Conservation (phyloP, 805 yeast genomes). For the Wickerhamomyces sydowiorum region DNA sequence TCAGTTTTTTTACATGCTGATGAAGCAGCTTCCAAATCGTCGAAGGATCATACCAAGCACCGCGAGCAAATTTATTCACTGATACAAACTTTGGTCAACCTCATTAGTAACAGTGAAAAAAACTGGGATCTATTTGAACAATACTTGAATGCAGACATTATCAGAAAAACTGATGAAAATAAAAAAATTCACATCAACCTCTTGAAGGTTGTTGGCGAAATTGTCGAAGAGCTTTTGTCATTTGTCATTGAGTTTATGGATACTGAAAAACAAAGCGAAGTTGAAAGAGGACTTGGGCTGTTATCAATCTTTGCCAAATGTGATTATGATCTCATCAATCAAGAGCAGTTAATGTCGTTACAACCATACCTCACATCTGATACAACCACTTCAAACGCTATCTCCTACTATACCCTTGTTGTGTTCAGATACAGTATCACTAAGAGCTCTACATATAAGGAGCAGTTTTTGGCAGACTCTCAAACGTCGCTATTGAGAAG, state of each 20-base stretch:
- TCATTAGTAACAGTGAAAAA: conserved; percentile 32
- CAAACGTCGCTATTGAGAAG: conserved; percentile 47
- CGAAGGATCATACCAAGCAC: conserved; percentile 8
- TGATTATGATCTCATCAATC: conserved; percentile 48
- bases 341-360: conserved; percentile 61
- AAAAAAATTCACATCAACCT: conserved; percentile 10
- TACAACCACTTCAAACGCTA: conserved; percentile 29
- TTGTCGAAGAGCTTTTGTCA: conserved; percentile 33
- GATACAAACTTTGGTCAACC: conserved; percentile 22
- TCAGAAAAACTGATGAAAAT: conserved; percentile 25
- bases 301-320: conserved; percentile 52
- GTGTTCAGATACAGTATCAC: conserved; percentile 49
- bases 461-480: conserved; percentile 42
- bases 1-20: conserved; percentile 28
- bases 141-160: conserved; percentile 40
- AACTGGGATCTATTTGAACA: conserved; percentile 39
- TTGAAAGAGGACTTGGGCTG: conserved; percentile 38
- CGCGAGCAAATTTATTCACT: conserved; percentile 16
- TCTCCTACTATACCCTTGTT: conserved; percentile 45
- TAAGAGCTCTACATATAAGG: conserved; percentile 37
- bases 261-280: conserved; percentile 13
- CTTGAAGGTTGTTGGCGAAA: conserved; percentile 16
- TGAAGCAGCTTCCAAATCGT: conserved; percentile 2
- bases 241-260: conserved; percentile 30
- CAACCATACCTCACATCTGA: conserved; percentile 59